Percentiles rank a stretch among this genome's conserved stretches.
These are phyloP conservation scores for Cryptomeria japonica DNA, from an alignment of 75 land plant genomes.

Conservation along the genomic window DNA sequence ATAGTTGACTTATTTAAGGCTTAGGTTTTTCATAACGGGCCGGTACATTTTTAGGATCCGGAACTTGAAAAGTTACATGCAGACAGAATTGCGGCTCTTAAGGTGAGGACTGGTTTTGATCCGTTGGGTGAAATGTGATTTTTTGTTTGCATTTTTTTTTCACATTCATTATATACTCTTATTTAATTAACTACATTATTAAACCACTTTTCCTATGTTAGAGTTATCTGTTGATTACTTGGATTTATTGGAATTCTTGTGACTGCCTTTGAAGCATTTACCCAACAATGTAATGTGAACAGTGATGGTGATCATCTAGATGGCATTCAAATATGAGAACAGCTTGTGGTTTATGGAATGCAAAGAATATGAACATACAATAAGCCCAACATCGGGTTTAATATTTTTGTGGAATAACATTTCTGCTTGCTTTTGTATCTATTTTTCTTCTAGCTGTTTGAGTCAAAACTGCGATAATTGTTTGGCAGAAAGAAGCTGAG, in stretches of 20 bases:
- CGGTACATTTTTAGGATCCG: conserved; percentile 74
- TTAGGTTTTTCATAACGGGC: not conserved
- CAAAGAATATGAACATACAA: not conserved
- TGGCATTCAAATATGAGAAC: not conserved
- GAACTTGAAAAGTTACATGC: conserved; percentile 96
- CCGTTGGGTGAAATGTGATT: not conserved
- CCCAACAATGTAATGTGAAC: not conserved
- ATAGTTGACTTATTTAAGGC: not conserved
- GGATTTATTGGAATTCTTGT: not conserved
- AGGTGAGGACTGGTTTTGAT: conserved; percentile 41
- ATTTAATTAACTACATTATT: not conserved
- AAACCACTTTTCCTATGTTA: not conserved
- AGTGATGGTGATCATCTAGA: not conserved
- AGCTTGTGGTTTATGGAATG: not conserved
- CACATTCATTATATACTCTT: not conserved
- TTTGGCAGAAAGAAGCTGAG: conserved; percentile 92
- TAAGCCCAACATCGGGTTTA: not conserved
- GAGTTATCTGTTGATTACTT: not conserved
- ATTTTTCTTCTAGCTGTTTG: not conserved
- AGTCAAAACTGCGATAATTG: not conserved
- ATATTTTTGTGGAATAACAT: not conserved
- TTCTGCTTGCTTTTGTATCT: not conserved
- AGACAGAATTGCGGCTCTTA: conserved; percentile 91
- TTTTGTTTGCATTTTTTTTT: not conserved
- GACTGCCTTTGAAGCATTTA: not conserved